Evolutionary conservation across 1,284 basidiomycete genomes (phyloP).

Genomic region (Amylostereum areolatum): DNA sequence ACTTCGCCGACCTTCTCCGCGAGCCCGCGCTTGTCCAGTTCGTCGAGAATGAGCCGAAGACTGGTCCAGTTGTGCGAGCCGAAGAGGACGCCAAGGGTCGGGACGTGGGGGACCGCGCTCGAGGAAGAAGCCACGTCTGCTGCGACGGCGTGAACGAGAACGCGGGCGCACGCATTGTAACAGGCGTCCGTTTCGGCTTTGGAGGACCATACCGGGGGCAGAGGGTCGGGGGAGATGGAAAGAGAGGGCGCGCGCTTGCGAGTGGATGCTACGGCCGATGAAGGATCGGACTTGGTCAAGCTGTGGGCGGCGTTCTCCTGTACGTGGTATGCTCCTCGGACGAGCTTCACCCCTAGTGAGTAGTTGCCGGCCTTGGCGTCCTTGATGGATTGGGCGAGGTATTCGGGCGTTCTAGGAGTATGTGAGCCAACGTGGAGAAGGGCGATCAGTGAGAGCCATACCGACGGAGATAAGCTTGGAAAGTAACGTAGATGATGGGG

Average conservation of each 20-base stretch:
- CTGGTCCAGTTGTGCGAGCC: constrained; percentile 83
- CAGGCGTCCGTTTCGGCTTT: constrained; percentile 78
- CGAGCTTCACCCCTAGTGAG: constrained; percentile 88
- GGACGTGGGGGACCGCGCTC: constrained; percentile 13
- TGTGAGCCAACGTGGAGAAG: constrained; percentile 3
- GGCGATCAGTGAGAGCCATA: constrained; percentile 17
- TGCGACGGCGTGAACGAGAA: constrained; percentile 58
- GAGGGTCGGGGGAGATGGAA: constrained; percentile 48
- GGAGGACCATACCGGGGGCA: constrained; percentile 61
- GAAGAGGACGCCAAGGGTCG: constrained; percentile 68
- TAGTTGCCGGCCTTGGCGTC: constrained; percentile 71
- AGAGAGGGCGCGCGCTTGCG: constrained; percentile 21
- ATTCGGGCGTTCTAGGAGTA: constrained; percentile 52
- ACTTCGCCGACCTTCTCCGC: constrained; percentile 27
- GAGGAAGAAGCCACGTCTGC: constrained; percentile 28
- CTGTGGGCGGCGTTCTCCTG: constrained; percentile 59
- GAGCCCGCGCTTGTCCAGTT: constrained; percentile 54
- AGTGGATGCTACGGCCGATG: constrained; percentile 16
- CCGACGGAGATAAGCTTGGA: constrained; percentile 82
- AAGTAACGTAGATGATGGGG: constrained; percentile 75
- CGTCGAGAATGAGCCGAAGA: constrained; percentile 53
- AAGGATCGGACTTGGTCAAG: constrained; percentile 4
- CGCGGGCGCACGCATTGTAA: constrained; percentile 65
- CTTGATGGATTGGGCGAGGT: constrained; percentile 62
- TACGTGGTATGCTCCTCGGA: constrained; percentile 90